These are phyloP conservation scores for Calonectria multiphialidica DNA, from an alignment of 2,329 filamentous ascomycete genomes.

Conservation along the genomic window DNA sequence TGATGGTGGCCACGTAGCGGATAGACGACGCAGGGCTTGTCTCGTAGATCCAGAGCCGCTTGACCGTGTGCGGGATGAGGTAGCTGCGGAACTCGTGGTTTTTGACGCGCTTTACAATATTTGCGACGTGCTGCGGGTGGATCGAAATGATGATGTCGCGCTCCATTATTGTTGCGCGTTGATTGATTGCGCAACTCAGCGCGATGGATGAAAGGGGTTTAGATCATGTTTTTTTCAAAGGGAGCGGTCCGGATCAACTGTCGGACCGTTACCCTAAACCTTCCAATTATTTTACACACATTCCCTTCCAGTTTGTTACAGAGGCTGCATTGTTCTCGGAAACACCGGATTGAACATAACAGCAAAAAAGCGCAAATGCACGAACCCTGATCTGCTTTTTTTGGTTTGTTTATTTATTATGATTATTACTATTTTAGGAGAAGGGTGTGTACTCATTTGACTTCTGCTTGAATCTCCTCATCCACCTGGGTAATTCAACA, in stretches of 20 bases:
- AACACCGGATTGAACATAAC: too few species aligned
- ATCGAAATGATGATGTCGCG: slow-evolving; percentile 59
- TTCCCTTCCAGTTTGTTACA: too few species aligned
- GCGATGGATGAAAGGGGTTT: too few species aligned
- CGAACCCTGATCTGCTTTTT: too few species aligned
- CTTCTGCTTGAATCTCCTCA: too few species aligned
- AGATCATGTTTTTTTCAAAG: neutral
- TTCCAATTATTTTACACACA: too few species aligned
- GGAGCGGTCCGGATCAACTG: neutral
- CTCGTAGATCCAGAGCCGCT: slow-evolving; percentile 69
- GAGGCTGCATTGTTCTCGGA: too few species aligned
- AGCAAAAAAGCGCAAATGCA: too few species aligned
- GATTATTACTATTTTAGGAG: too few species aligned
- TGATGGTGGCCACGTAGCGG: slow-evolving; percentile 65
- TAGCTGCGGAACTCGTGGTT: slow-evolving; percentile 68
- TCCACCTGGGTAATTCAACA: too few species aligned
- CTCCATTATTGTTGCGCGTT: neutral
- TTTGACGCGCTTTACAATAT: slow-evolving; percentile 59
- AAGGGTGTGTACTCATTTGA: too few species aligned
- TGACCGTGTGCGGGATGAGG: slow-evolving; percentile 59
- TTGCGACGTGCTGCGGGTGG: slow-evolving; percentile 55
- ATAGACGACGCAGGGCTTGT: slow-evolving; percentile 59
- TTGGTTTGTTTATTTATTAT: too few species aligned
- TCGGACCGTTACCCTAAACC: neutral
- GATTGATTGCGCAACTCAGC: neutral